phyloP scores from a whole-genome alignment of 169 alveolate genomes.

The Plasmodium coatneyi region DNA sequence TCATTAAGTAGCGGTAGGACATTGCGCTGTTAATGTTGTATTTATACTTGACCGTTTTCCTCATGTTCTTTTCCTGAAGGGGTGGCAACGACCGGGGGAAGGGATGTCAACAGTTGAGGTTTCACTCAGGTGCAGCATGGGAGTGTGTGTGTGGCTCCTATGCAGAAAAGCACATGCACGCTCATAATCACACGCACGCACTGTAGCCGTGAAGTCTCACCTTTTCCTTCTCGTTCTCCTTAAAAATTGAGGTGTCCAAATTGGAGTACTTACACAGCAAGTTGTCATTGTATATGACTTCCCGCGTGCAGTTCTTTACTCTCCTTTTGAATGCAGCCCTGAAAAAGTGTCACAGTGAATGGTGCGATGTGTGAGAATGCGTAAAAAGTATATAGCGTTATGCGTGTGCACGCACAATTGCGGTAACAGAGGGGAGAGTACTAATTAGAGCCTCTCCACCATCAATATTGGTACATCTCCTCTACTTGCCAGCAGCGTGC shows the following conservation, averaged over 20 bases:
- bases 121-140: not conserved
- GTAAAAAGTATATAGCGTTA: not conserved
- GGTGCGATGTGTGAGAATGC: not conserved
- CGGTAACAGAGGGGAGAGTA: not conserved
- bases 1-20: slow-evolving; percentile 83
- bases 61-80: slow-evolving; percentile 36
- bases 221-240: slow-evolving; percentile 58
- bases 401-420: not conserved
- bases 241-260: slow-evolving; percentile 40
- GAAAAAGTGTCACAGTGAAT: not conserved
- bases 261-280: slow-evolving; percentile 64
- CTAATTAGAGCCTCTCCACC: not conserved
- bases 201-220: not conserved
- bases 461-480: not conserved
- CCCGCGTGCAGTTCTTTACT: slow-evolving; percentile 30
- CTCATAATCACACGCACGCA: not conserved
- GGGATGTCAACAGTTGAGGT: not conserved
- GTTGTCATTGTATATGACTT: slow-evolving; percentile 48
- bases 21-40: slow-evolving; percentile 77
- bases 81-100: not conserved
- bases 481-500: not conserved
- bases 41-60: slow-evolving; percentile 74
- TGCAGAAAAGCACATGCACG: slow-evolving; percentile 1
- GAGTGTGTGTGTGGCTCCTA: not conserved
- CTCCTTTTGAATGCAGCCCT: slow-evolving; percentile 19